Evolutionary conservation across 1,284 basidiomycete genomes (phyloP), one percentile per base, ranked within the genome.

Genomic region (Phellopilus nigrolimitatus): DNA sequence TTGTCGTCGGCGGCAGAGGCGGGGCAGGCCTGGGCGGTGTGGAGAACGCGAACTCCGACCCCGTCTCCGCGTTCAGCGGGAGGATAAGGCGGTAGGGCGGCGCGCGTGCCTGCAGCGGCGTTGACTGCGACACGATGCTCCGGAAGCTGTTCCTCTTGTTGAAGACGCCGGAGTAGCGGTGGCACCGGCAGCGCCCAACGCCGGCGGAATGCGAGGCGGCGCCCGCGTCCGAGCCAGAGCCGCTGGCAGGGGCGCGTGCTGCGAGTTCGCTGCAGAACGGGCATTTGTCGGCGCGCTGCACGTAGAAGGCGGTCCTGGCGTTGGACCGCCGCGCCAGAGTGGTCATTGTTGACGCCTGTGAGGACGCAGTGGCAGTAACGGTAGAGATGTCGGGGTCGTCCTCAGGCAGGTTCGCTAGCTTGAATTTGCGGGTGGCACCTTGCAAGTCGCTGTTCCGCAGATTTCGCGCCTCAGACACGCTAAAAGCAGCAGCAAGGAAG

Each of bases 71-170:
- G 17, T 49, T 25, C 19, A 41, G 13, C 3, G 27, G 38, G n/a
- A 17, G 17, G 19, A 40, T 38, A 13, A 13, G 39, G 7, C n/a
- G 25, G 13, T 36, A 19, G n/a, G 24, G 19, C 10, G 22, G 40
- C n/a, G 12, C 19, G 39, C 7, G 39, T 1, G 13, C 24, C 31
- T 34, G 30, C 25, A 46, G 28, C 12, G 50, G 50, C 15, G 50
- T 52, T 8, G 50, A 52, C 43, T 52, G 50, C 36, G 44, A 52
- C 27, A 24, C 37, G 36, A 52, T 47, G 22, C 50, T 52, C 6
- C 44, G 43, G 31, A 52, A 52, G 36, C 50, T 52, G 13, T 52
- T 52, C 21, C 19, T 30, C 6, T 27, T 45, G 4, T 27, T 48
- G 47, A 31, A 40, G 34, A 37, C 34, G 34, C 34, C n/a, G n/a